Percentiles rank a stretch among this genome's conserved stretches.
Conservation (phyloP, 805 yeast genomes). For the Candida broadrunensis region DNA sequence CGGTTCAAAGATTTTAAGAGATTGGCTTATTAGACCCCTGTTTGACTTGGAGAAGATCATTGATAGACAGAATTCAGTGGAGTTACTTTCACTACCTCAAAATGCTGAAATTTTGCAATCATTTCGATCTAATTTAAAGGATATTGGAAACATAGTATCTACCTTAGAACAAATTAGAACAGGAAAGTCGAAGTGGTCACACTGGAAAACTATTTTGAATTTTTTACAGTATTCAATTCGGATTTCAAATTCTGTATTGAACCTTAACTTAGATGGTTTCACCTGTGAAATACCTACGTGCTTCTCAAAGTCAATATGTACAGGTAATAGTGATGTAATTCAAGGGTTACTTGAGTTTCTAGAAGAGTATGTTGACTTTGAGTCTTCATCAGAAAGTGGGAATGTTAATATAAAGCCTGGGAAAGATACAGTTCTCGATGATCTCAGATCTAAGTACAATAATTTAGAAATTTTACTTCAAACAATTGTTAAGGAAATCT, state of each 20-base stretch:
- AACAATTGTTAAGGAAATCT: conserved; percentile 1
- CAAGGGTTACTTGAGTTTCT: background rate
- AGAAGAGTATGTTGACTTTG: conserved; percentile 2
- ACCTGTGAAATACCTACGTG: background rate
- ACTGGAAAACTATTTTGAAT: conserved; percentile 4
- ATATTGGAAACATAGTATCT: background rate
- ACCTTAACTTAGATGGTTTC: background rate
- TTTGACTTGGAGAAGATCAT: background rate
- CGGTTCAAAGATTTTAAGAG: conserved; percentile 5
- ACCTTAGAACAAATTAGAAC: conserved; percentile 1
- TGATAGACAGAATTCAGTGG: conserved; percentile 3
- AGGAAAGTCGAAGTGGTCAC: conserved; percentile 5
- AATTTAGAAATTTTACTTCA: conserved; percentile 4
- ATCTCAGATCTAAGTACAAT: conserved; percentile 4
- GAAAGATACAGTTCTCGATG: conserved; percentile 4
- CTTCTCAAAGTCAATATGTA: background rate
- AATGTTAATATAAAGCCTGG: conserved; percentile 3
- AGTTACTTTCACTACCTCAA: background rate
- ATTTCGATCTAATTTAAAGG: conserved; percentile 1
- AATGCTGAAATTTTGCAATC: conserved; percentile 1
- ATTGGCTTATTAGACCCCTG: conserved; percentile 7
- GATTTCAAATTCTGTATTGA: background rate
- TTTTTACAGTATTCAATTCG: conserved; percentile 4
- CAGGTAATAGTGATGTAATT: background rate
- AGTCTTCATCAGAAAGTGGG: conserved; percentile 3